Percentiles rank a stretch among this genome's conserved stretches.
These are phyloP conservation scores for Odontarrhena argentea DNA, from an alignment of 345 rosid genomes.

Conservation along the genomic window DNA sequence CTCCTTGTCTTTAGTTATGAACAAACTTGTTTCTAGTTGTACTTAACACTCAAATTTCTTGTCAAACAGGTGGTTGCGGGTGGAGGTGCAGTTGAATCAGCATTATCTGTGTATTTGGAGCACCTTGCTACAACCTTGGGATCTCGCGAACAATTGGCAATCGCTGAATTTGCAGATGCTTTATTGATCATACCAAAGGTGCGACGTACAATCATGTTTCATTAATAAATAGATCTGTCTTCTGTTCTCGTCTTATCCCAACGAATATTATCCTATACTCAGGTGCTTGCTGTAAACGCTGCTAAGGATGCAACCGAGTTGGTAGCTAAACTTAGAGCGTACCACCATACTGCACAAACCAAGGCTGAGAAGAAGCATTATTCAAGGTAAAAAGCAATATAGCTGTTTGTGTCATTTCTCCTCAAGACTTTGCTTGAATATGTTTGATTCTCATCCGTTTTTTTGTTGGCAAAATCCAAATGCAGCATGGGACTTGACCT, in stretches of 20 bases:
- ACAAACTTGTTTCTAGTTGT: not conserved
- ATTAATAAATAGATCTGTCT: not conserved
- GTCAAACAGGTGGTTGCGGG: constrained; percentile 87
- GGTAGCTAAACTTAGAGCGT: constrained; percentile 91
- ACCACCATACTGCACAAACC: constrained; percentile 94
- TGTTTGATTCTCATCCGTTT: constrained; percentile 7
- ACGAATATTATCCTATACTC: constrained; percentile 11
- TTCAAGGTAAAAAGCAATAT: constrained; percentile 56
- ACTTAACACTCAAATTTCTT: constrained; percentile 7
- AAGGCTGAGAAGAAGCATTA: constrained; percentile 91
- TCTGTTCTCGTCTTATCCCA: not conserved
- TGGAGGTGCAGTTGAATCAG: constrained; percentile 97
- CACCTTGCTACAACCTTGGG: constrained; percentile 91
- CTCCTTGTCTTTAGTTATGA: not conserved
- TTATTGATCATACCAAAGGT: constrained; percentile 90
- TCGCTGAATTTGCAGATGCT: constrained; percentile 96
- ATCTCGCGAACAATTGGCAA: constrained; percentile 91
- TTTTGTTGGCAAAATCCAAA: constrained; percentile 8
- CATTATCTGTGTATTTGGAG: constrained; percentile 88
- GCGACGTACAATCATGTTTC: constrained; percentile 13
- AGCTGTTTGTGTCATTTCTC: not conserved
- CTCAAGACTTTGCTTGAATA: constrained; percentile 5
- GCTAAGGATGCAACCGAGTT: constrained; percentile 96
- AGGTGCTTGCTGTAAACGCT: constrained; percentile 97
- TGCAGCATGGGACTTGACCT: constrained; percentile 98